Base-by-base conservation (phyloP, 2,329 filamentous ascomycete species). In the Penicillium rolfsii region DNA sequence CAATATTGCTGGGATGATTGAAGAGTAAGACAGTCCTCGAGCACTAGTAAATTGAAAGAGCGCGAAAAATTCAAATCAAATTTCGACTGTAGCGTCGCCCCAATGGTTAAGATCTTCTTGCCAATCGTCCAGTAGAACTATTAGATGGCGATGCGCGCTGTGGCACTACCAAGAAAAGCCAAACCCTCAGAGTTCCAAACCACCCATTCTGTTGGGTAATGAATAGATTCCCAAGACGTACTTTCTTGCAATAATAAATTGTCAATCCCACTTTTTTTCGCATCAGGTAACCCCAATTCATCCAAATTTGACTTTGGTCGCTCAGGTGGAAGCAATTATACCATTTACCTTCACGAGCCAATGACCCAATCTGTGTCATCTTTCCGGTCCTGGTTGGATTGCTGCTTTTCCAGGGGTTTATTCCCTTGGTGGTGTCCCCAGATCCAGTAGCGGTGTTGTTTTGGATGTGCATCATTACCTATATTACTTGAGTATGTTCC, bases 321-420 rank as follows among this genome's bases (percentile, higher is more conserved):
- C 24, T 28, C 26, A 4, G 5, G 12, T 16, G 24, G 28, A 46
- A 28, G 4, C 24, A n/a, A 16, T 28, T 7, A 46, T 46, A 5
- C 43, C 7, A 6, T 38, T 50, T 46, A 5, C 43, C 7, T 4
- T 38, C 45, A 61, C 19, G 59, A 26, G 19, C 41, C 62, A 40
- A 62, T 9, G 40, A 62, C 16, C 59, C 59, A 64, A 40, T 64
- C 59, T 30, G 22, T 41, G 58, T 49, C 49, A 33, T 55, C 56
- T 36, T 49, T 59, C 33, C 38, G 30, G 43, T 16, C 43, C 35
- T 57, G 45, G 45, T 22, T 48, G 52, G 55, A 30, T 35, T 56
- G 56, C 45, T 62, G 49, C 26, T 57, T 64, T 46, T 50, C 14
- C 9, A 38, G 52, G 3, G 59, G 38, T 1, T 24, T 45, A 9